Evolutionary conservation across 2,329 filamentous ascomycete genomes (phyloP), one percentile per base, ranked within the genome.

Genomic region (Neospermospora avenae): DNA sequence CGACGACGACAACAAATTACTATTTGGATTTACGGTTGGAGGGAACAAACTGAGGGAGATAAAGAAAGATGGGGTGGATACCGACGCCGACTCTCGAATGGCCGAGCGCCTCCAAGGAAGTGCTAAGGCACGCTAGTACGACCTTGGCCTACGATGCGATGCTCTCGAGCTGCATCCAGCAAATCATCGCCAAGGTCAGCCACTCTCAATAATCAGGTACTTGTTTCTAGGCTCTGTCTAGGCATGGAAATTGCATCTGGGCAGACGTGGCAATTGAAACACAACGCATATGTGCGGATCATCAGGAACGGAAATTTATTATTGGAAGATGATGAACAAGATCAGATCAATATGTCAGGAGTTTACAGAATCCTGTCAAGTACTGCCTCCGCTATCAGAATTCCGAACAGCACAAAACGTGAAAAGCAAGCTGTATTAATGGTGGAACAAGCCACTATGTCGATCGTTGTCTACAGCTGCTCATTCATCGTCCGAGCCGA

Each of bases 11-110:
- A 42, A 42, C n/a, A 22, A 31, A 48, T 35, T 46, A 52, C 16
- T 31, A 18, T 35, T 8, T 18, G 48, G 24, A 13, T 13, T 4
- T 34, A 22, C 34, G 37, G 22, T 39, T 39, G 25, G 13, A 44
- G 34, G 41, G 41, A 42, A 60, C 58, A 60, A 60, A 60, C 54
- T 10, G 42, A 46, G 45, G 56, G 52, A 60, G 58, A 60, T 60
- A 60, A 60, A 60, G 58, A 60, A 57, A 57, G 45, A 41, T 10
- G 28, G 48, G 41, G 46, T 28, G 44, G 22, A 34, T 22, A 54
- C 39, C 22, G 14, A 11, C 13, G 31, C 13, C 13, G 42, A 6
- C 11, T 10, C 16, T 28, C 31, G 48, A 59, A 54, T n/a, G 51
- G 51, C 49, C 24, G 39, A 51, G 51, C 37, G 10, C 24, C 16